These are phyloP conservation scores for Clausena lansium DNA, from an alignment of 345 rosid genomes.

Conservation along the genomic window DNA sequence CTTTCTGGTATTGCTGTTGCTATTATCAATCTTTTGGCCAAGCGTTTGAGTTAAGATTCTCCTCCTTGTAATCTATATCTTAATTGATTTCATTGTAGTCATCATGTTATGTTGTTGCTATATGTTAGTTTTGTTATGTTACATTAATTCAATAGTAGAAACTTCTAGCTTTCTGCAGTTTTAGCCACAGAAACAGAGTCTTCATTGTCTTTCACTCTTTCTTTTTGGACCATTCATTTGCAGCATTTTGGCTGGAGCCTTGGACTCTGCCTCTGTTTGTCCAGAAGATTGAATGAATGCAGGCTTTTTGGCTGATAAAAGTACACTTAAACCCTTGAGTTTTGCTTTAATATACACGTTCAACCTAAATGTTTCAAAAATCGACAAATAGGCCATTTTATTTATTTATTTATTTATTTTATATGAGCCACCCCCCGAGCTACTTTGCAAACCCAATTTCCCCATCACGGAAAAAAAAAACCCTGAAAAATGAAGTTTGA, in stretches of 20 bases:
- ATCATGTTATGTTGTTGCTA: not conserved
- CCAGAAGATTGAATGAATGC: not conserved
- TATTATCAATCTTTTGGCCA: constrained; percentile 45
- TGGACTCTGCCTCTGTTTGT: too few relatives aligned
- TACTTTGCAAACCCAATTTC: too few relatives aligned
- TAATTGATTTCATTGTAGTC: not conserved
- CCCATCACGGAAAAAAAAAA: too few relatives aligned
- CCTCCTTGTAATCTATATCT: not conserved
- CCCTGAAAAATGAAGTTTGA: too few relatives aligned
- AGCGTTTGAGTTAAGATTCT: constrained; percentile 9
- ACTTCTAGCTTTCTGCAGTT: not conserved
- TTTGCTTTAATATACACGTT: too few relatives aligned
- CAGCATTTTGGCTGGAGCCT: not conserved
- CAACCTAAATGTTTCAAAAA: too few relatives aligned
- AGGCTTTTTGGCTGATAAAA: not conserved
- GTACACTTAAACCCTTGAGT: not conserved
- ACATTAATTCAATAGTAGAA: not conserved
- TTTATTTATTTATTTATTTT: too few relatives aligned
- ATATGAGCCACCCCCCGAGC: too few relatives aligned
- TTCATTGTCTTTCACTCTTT: not conserved
- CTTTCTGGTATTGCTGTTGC: constrained; percentile 70
- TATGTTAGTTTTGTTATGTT: not conserved
- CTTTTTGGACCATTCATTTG: not conserved
- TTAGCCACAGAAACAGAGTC: not conserved
- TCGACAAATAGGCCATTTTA: too few relatives aligned